These are phyloP conservation scores for bread wheat (Triticum aestivum) DNA, from an alignment of 176 grass and related monocot species.

Conservation along the genomic window DNA sequence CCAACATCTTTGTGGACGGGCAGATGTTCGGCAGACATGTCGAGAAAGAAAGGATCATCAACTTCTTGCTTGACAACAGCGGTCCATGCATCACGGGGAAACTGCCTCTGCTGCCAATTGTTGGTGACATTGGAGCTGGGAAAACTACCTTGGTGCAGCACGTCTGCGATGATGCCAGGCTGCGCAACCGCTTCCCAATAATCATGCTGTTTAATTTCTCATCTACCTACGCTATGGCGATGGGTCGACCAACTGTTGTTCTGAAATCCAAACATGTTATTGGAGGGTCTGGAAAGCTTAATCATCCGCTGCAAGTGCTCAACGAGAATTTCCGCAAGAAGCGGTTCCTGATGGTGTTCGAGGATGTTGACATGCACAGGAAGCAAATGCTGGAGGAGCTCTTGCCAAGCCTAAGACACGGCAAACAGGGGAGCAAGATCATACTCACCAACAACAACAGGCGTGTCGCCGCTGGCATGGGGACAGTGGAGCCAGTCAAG, in stretches of 20 bases:
- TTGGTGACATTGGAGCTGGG: background rate
- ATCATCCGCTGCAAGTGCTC: background rate
- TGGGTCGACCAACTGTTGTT: no score
- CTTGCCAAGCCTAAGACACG: background rate
- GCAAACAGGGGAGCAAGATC: constrained; percentile 14
- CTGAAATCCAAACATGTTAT: no score
- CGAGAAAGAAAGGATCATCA: constrained; percentile 22
- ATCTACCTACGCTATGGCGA: no score
- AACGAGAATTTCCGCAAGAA: background rate
- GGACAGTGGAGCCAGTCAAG: no score
- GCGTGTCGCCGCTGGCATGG: no score
- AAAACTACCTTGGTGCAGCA: constrained; percentile 28
- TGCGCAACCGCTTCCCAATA: no score
- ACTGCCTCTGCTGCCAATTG: background rate
- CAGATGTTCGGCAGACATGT: constrained; percentile 30
- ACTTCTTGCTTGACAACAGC: background rate
- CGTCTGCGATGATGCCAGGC: background rate
- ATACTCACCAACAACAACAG: background rate
- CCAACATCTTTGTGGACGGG: background rate
- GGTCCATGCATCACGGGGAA: accelerated
- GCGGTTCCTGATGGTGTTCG: constrained; percentile 5
- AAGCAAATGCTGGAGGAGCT: constrained; percentile 7
- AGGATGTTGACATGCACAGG: constrained; percentile 1
- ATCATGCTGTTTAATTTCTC: no score
- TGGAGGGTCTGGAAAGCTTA: no score